Base-by-base conservation (phyloP, 2,329 filamentous ascomycete genomes). In the Arachnomyces sp. region DNA sequence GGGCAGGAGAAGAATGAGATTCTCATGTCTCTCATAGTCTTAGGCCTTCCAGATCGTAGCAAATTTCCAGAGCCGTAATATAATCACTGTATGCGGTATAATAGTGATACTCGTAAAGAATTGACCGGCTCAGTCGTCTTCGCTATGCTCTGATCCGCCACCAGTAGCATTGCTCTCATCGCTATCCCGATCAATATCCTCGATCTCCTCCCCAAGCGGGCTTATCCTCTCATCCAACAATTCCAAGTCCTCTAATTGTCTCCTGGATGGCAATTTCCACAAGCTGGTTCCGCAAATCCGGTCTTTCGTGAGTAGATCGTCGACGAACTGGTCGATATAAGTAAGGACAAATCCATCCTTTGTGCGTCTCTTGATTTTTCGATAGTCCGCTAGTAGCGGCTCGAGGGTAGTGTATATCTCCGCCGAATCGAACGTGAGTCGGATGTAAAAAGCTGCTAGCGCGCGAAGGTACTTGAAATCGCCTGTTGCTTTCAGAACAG, bases 361-460 rank as follows among this genome's bases (percentile, higher is more conserved):
- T 11, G 80, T 83, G 52, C 84, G 76, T 44, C 87, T 71, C 61
- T 84, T 80, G 62, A 98, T 59, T 67, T 96, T 98, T 51, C 92
- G 72, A 49, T 77, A 75, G 59, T 98, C 92, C 45, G 78, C 77
- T 37, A 98, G 68, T 42, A 85, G 80, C 18, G 87, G 86, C 68
- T 98, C 92, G 32, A 98, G 69, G 12, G 78, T 77, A 42, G 65
- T 67, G 62, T 90, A 94, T 3, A 96, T 82, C 42, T 92, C 83
- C 52, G 83, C 83, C 4, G 87, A 79, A 50, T 82, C 76, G 57
- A 90, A 82, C 13, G 92, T 94, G 52, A 98, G 68, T 9, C 92
- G 74, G n/a, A 95, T 78, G 63, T 98, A 96, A 61, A 98, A 96
- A 1, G 83, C 83, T 0, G 89, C 90, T 48, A 98, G 71, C 1